Conservation (phyloP, 805 yeast genomes). For the Saturnispora gosingensis region DNA sequence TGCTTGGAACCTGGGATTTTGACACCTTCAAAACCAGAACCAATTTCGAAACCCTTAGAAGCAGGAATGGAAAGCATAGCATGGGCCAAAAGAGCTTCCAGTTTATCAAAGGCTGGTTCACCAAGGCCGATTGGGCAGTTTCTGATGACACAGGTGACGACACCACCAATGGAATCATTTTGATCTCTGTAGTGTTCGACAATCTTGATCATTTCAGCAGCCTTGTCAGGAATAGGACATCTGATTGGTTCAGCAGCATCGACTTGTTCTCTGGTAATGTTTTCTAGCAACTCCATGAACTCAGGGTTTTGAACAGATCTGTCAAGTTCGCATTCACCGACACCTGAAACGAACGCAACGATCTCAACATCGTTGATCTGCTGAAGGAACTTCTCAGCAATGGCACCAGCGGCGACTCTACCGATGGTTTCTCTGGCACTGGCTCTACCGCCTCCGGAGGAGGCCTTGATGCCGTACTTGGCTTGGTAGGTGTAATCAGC, state of each 20-base stretch:
- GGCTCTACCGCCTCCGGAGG: conserved; percentile 96
- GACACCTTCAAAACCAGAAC: conserved; percentile 91
- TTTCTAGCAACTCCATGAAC: conserved; percentile 59
- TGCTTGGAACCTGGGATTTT: conserved; percentile 86
- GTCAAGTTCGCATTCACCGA: conserved; percentile 72
- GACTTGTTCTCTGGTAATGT: conserved; percentile 79
- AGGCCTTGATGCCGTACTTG: conserved; percentile 88
- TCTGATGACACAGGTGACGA: conserved; percentile 93
- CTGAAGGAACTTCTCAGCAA: conserved; percentile 83
- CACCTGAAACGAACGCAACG: conserved; percentile 93
- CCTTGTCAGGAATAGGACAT: conserved; percentile 73
- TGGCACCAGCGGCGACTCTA: conserved; percentile 97
- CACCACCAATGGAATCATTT: conserved; percentile 94
- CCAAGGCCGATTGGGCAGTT: conserved; percentile 95
- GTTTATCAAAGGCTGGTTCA: conserved; percentile 94
- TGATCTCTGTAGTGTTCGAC: conserved; percentile 81
- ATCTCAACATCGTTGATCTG: conserved; percentile 80
- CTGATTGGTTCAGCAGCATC: conserved; percentile 86
- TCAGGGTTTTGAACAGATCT: conserved; percentile 57
- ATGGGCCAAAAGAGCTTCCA: conserved; percentile 92
- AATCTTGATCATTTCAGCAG: conserved; percentile 73
- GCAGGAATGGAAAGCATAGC: conserved; percentile 98
- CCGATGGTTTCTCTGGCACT: conserved; percentile 98
- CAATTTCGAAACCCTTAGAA: conserved; percentile 95
- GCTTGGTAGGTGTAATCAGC: conserved; percentile 90